Conservation (phyloP, 331 rosid species). For the Acacia pycnantha region DNA sequence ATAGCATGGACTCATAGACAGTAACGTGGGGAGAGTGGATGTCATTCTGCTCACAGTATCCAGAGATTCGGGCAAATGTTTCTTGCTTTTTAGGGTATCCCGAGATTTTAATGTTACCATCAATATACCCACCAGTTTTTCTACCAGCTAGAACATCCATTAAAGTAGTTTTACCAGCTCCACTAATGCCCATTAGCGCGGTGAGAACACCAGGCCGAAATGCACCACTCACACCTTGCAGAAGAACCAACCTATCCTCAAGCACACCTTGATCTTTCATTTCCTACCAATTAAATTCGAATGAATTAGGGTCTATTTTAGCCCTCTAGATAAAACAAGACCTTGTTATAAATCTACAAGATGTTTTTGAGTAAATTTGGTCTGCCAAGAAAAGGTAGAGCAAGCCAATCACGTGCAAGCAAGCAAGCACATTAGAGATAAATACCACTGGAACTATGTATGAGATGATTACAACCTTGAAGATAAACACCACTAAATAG, state of each 20-base stretch:
- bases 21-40: conserved; percentile 91
- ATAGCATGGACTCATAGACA: conserved; percentile 57
- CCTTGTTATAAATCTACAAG: background rate
- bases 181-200: conserved; percentile 95
- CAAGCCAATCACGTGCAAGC: background rate
- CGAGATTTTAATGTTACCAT: conserved; percentile 51
- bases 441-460: background rate
- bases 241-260: conserved; percentile 45
- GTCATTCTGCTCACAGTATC: conserved; percentile 91
- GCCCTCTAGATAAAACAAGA: background rate
- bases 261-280: conserved; percentile 46
- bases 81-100: conserved; percentile 59
- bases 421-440: background rate
- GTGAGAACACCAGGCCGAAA: conserved; percentile 94
- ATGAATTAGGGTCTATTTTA: background rate
- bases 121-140: conserved; percentile 54
- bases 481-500: background rate
- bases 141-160: conserved; percentile 69
- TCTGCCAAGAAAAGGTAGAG: background rate
- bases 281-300: conserved; percentile 37
- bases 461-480: background rate
- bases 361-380: background rate
- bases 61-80: conserved; percentile 66
- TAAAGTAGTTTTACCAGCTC: conserved; percentile 92
- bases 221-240: conserved; percentile 77